Base-by-base conservation (phyloP, 177 flowering plant species). In the Vitis hybrid region DNA sequence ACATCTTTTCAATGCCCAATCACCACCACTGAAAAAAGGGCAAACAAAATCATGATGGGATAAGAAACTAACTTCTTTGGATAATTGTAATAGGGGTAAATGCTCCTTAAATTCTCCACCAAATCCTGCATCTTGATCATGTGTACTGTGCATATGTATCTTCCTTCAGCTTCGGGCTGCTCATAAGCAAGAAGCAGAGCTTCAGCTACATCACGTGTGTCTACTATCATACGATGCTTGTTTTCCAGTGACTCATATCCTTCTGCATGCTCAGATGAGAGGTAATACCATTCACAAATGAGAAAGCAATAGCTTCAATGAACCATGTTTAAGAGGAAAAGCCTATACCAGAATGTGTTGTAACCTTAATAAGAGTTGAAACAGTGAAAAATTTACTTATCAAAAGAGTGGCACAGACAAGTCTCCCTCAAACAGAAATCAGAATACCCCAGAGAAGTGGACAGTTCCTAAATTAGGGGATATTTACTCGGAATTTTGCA, bases 141-240 rank as follows among this genome's bases (percentile, higher is more conserved):
- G 67, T 83, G 82, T 10, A 84, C 39, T 2, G 71, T 59, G 68
- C 91, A 87, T 64, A 85, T 72, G 80, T 82, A 87, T 77, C 91
- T 79, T 50, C 91, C 86, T 70, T 80, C 66, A 56, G 86, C 88
- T 71, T 85, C 84, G 0, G 82, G 84, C 59, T 75, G 78, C 79
- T 87, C 85, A 63, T 76, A 85, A 14, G 68, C 70, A 26, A 85
- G 66, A 15, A 83, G 53, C 65, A 87, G 54, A 34, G 87, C 88
- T 73, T 81, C 85, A 63, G 83, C 86, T 14, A 81, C 80, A 82
- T 87, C 88, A 5, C 87, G 84, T 16, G 82, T 88, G 68, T 87
- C 90, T 19, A 85, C 88, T 1, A 80, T 61, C 19, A 0, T 2
- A 8, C 77, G 55, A 2, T 52, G 7, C 58, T 54, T 78, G 81